A percentile compares a stretch with the other conserved stretches of the same genome.
Conservation (phyloP, 2,329 filamentous ascomycete species). For the Tolypocladium nubicola region DNA sequence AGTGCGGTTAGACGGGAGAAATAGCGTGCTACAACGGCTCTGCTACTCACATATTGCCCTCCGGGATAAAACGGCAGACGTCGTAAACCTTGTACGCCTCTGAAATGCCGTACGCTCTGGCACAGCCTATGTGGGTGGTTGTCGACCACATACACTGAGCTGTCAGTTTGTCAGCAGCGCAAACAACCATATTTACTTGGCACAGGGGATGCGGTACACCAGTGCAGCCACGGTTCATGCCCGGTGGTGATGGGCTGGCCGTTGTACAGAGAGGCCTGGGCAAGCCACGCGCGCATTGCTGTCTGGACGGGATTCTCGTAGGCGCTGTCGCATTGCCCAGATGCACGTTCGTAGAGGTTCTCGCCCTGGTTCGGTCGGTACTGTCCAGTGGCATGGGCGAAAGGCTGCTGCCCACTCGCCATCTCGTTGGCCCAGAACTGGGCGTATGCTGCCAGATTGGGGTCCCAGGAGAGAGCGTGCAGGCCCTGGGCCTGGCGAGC, state of each 20-base stretch:
- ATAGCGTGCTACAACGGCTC: neutral
- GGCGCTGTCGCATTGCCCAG: constrained; percentile 15
- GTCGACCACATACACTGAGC: constrained; percentile 26
- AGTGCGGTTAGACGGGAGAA: neutral
- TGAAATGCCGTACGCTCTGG: constrained; percentile 17
- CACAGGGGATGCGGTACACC: constrained; percentile 17
- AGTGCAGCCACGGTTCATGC: constrained; percentile 24
- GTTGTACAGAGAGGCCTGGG: constrained; percentile 16
- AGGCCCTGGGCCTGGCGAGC: constrained; percentile 17
- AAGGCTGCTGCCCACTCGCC: constrained; percentile 16
- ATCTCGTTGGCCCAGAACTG: constrained; percentile 23
- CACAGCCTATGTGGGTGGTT: constrained; percentile 22
- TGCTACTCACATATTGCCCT: constrained; percentile 23
- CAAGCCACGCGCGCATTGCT: constrained; percentile 20
- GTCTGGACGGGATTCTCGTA: constrained; percentile 19
- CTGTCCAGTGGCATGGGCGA: constrained; percentile 18
- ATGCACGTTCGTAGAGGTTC: constrained; percentile 19
- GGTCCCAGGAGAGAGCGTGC: constrained; percentile 17
- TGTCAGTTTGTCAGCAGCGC: constrained; percentile 4
- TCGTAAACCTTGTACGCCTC: constrained; percentile 21
- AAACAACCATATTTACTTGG: neutral
- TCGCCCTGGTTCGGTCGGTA: constrained; percentile 23
- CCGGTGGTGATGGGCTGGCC: constrained; percentile 19
- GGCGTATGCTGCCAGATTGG: constrained; percentile 19
- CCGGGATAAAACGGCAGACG: constrained; percentile 23